Evolutionary conservation across 768 basidiomycete genomes (phyloP), one percentile per base, ranked within the genome.

Genomic region (Amanita brunnescens): DNA sequence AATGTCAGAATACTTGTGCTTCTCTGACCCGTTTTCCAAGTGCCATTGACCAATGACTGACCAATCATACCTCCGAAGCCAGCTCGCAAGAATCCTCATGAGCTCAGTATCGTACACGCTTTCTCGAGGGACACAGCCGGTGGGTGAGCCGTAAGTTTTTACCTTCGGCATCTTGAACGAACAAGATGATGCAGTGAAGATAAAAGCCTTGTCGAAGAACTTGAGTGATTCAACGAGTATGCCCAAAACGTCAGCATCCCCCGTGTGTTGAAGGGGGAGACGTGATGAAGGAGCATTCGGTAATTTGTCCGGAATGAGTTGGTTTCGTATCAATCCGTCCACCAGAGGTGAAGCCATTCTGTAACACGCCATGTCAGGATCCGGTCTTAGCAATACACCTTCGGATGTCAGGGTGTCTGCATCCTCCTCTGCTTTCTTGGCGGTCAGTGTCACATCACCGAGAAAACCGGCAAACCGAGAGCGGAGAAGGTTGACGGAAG

Each of bases 51-150:
- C 24, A 37, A 37, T 54, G 48, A 57, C 53, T 30, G 47, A 44
- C 47, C 48, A 57, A 10, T 16, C 29, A 37, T 50, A 16, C 46
- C 21, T 33, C 10, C n/a, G 21, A 51, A 57, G 55, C 55, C 55
- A 57, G 53, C 51, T 54, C 18, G 44, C 13, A 38, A 57, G 55
- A 26, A 54, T 47, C 43, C 53, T 54, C 55, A 51, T 54, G 48
- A 57, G 55, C 53, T 57, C 55, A 6, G 53, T 54, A 35, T 54
- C 37, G 32, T 56, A 47, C 46, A 56, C 32, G 33, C 55, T 57
- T 44, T 57, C 55, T 47, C 48, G 43, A 51, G 55, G 55, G 50
- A 56, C 52, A 26, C 38, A 37, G 32, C n/a, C 4, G 16, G 7
- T 7, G 7, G 3, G 26, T 29, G 26, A 29, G 26, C 3, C 29